phyloP scores from a whole-genome alignment of 371 early-diverging fungal genomes.

The Mortierella sp. region DNA sequence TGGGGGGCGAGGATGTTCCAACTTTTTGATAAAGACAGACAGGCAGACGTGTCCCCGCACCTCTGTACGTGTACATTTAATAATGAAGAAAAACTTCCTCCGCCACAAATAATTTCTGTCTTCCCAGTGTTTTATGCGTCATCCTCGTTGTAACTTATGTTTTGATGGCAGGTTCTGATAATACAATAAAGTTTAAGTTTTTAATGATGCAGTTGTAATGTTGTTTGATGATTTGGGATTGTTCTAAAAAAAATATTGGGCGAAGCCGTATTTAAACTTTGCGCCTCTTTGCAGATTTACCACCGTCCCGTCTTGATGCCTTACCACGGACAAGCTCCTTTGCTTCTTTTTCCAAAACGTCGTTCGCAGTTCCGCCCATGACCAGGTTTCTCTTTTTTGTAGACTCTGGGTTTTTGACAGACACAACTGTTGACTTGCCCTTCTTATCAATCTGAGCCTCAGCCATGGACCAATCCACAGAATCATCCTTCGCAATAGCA shows the following conservation, averaged over 20 bases:
- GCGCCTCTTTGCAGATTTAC: constrained; percentile 45
- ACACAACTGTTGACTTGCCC: constrained; percentile 74
- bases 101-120: no score
- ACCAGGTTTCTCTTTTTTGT: constrained; percentile 71
- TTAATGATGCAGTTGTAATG: background rate
- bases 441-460: constrained; percentile 68
- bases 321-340: constrained; percentile 53
- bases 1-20: background rate
- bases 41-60: background rate
- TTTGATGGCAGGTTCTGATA: background rate
- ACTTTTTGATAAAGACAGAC: constrained; percentile 2
- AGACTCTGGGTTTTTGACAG: constrained; percentile 80
- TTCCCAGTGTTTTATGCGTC: no score
- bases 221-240: background rate
- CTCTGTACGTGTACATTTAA: no score
- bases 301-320: constrained; percentile 45
- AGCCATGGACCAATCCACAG: constrained; percentile 77
- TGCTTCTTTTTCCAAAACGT: constrained; percentile 46
- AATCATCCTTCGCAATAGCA: constrained; percentile 79
- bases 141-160: no score
- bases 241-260: no score
- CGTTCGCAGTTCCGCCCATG: constrained; percentile 41
- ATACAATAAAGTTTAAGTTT: background rate
- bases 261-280: constrained; percentile 30
- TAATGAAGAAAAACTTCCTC: no score